Percentiles rank a stretch among this genome's conserved stretches.
These are phyloP conservation scores for Penicillium sp. DNA, from an alignment of 2,329 filamentous ascomycete species.

Conservation along the genomic window DNA sequence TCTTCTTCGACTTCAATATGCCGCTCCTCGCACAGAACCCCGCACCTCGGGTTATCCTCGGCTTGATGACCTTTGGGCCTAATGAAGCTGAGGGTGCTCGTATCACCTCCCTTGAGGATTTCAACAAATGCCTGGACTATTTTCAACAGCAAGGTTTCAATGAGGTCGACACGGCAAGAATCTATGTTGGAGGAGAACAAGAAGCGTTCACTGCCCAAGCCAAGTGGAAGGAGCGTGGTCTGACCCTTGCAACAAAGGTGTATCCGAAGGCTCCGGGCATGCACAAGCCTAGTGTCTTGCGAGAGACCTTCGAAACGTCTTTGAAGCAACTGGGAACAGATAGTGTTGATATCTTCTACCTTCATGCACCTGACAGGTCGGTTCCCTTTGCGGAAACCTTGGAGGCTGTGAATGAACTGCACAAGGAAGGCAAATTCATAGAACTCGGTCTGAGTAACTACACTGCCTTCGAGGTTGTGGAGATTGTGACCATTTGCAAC, in stretches of 20 bases:
- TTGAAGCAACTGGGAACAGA: slow-evolving; percentile 64
- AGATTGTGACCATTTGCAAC: slow-evolving; percentile 70
- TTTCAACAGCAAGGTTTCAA: slow-evolving; percentile 72
- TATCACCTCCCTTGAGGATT: slow-evolving; percentile 63
- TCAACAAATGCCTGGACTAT: slow-evolving; percentile 62
- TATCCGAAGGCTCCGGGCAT: slow-evolving; percentile 55
- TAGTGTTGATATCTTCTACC: slow-evolving; percentile 67
- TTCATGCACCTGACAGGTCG: slow-evolving; percentile 60
- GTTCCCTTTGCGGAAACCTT: slow-evolving; percentile 73
- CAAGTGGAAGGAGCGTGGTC: slow-evolving; percentile 67
- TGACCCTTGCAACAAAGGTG: slow-evolving; percentile 69
- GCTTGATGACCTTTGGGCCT: slow-evolving; percentile 76
- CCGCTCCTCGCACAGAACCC: slow-evolving; percentile 31
- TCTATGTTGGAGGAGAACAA: slow-evolving; percentile 63
- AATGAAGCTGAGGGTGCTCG: slow-evolving; percentile 56
- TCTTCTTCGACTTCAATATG: too few species aligned
- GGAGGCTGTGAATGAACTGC: slow-evolving; percentile 65
- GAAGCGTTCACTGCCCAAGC: slow-evolving; percentile 69
- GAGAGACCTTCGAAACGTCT: slow-evolving; percentile 57
- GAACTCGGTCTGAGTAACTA: slow-evolving; percentile 74
- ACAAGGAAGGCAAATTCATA: slow-evolving; percentile 79
- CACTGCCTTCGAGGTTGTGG: slow-evolving; percentile 77
- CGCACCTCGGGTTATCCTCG: slow-evolving; percentile 66
- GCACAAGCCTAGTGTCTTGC: slow-evolving; percentile 56
- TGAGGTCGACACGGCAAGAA: slow-evolving; percentile 73